Conservation (phyloP, 257 asterid genomes). For the Penstemon barbatus region DNA sequence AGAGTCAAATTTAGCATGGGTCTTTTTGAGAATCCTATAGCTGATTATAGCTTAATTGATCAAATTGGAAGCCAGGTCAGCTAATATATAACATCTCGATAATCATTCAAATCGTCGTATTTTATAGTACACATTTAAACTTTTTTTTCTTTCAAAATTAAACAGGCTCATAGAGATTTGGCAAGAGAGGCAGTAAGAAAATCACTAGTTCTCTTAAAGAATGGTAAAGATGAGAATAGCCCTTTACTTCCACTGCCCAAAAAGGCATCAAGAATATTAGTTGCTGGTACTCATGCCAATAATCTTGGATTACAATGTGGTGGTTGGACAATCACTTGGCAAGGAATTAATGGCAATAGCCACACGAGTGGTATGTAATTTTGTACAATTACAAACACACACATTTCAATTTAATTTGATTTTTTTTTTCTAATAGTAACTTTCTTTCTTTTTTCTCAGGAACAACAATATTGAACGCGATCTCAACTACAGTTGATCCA, state of each 20-base stretch:
- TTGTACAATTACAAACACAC: not conserved
- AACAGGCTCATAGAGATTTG: conserved; percentile 22
- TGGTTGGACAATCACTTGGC: conserved; percentile 45
- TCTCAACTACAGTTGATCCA: conserved; percentile 29
- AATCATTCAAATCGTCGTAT: not conserved
- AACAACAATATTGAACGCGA: conserved; percentile 39
- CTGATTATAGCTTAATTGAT: conserved; percentile 17
- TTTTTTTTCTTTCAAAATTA: not conserved
- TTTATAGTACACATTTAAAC: not conserved
- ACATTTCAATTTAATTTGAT: not conserved
- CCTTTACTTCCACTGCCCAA: conserved; percentile 25
- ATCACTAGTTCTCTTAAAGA: conserved; percentile 22
- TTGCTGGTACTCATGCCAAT: conserved; percentile 24
- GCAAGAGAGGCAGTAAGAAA: conserved; percentile 29
- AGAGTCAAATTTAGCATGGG: conserved; percentile 28
- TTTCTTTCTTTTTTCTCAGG: conserved; percentile 24
- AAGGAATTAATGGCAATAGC: conserved; percentile 38
- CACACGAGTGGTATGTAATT: conserved; percentile 3
- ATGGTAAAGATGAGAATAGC: conserved; percentile 1
- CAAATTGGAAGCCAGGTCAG: conserved; percentile 25
- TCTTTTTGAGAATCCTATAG: conserved; percentile 27
- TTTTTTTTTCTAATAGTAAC: too few species aligned
- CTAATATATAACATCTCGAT: not conserved
- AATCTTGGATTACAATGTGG: conserved; percentile 25
- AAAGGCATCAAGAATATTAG: conserved; percentile 14